A percentile compares a stretch with the other conserved stretches of the same genome.
phyloP scores from a whole-genome alignment of 176 grass and related monocot species.

The Aegilops bicornis region DNA sequence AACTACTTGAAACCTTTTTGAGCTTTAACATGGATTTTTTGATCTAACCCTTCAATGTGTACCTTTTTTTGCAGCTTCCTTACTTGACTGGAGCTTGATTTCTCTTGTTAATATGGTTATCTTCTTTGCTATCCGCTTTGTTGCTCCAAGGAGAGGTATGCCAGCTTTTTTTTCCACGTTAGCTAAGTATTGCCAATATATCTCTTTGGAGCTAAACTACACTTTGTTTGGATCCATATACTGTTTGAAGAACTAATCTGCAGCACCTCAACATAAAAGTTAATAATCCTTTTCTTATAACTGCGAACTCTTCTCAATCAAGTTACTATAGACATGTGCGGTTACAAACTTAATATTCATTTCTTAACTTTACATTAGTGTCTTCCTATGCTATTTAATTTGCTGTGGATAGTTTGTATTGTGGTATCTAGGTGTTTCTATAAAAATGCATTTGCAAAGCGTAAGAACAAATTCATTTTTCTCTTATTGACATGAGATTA shows the following conservation, averaged over 20 bases:
- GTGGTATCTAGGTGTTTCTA: neutral
- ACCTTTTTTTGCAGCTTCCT: conserved; percentile 58
- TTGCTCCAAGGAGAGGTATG: conserved; percentile 73
- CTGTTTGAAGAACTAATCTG: conserved; percentile 19
- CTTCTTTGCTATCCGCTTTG: conserved; percentile 66
- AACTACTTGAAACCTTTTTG: neutral
- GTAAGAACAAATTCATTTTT: neutral
- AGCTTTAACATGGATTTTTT: neutral
- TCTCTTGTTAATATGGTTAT: conserved; percentile 78
- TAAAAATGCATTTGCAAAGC: neutral
- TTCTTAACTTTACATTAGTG: neutral
- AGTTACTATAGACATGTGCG: neutral
- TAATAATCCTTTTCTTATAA: neutral
- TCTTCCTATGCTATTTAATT: conserved; percentile 6
- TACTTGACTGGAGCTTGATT: conserved; percentile 87
- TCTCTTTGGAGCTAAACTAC: neutral
- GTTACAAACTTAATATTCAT: neutral
- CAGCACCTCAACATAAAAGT: neutral
- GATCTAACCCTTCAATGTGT: neutral
- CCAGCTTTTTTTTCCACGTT: conserved; percentile 4
- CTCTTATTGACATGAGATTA: neutral
- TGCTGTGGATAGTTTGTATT: neutral
- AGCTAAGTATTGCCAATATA: neutral
- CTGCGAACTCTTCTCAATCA: neutral
- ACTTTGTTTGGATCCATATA: conserved; percentile 14